These are phyloP conservation scores for Juncus inflexus DNA, from an alignment of 176 grass and related monocot species.

Conservation along the genomic window DNA sequence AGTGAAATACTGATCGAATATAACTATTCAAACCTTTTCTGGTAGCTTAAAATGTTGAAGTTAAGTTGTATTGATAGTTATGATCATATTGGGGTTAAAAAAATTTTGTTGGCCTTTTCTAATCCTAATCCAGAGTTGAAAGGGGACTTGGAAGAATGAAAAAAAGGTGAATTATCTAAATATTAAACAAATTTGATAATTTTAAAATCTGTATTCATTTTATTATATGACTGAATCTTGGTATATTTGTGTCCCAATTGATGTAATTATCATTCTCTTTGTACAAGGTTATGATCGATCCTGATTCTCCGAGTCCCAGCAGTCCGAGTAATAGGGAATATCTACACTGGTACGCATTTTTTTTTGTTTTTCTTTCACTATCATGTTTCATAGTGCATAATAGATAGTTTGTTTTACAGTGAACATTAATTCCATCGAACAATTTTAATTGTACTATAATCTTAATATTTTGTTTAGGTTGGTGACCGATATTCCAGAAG, in stretches of 20 bases:
- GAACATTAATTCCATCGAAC: neutral
- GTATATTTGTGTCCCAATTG: neutral
- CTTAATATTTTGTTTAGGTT: slow-evolving; percentile 46
- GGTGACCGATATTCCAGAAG: slow-evolving; percentile 85
- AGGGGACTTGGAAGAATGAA: slow-evolving; percentile 12
- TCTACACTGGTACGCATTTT: slow-evolving; percentile 73
- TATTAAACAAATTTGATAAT: slow-evolving; percentile 22
- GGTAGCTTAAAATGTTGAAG: too few relatives aligned
- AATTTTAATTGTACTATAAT: neutral
- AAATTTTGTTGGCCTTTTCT: slow-evolving; percentile 34
- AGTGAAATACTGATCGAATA: too few relatives aligned
- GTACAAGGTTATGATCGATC: slow-evolving; percentile 93
- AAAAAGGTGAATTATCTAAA: slow-evolving; percentile 22
- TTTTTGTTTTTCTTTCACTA: slow-evolving; percentile 10
- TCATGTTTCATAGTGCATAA: neutral
- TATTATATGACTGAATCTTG: slow-evolving; percentile 1
- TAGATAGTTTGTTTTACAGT: neutral
- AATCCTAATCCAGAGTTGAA: slow-evolving; percentile 28
- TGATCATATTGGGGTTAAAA: slow-evolving; percentile 21
- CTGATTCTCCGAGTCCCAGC: slow-evolving; percentile 96
- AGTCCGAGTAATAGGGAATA: slow-evolving; percentile 94
- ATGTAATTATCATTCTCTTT: slow-evolving; percentile 15
- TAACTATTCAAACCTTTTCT: too few relatives aligned
- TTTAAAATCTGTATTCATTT: slow-evolving; percentile 7
- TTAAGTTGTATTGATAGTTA: neutral